Base-by-base conservation (phyloP, 306 rosid species). In the Arachis stenosperma region DNA sequence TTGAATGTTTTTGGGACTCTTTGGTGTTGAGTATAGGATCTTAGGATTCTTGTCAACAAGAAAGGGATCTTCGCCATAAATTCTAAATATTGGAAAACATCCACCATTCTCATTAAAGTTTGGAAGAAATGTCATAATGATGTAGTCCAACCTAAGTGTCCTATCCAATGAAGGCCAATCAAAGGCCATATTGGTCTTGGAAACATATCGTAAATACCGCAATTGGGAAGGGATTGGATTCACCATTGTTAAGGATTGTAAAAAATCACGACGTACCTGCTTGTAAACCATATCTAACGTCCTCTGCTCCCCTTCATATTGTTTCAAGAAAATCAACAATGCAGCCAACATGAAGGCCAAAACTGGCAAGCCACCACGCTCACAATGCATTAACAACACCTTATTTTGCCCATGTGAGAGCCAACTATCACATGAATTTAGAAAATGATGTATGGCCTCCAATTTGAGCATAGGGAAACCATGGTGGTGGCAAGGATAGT, bases 311-410 rank as follows among this genome's bases (percentile, higher is more conserved):
- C 91, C 90, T 9, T 70, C 80, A 47, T 79, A 86, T 15, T 81
- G 87, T 57, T 86, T 84, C 74, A 79, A 30, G 55, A 75, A 90
- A 68, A 90, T 79, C 86, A 90, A 64, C 67, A 88, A 83, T 5
- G 91, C 89, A 15, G 96, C 83, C 74, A 86, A 79, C 90, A 86
- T 84, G 79, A 90, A 90, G 14, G 91, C 90, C 67, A 90, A 65
- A 69, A 86, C 91, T 0, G 91, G 88, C 93, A 93, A 90, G 42
- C 84, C 89, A 36, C 91, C 91, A 11, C 79, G 81, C 64, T 86
- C 93, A 30, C 92, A 90, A 63, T 88, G 93, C 90, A 90, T 84
- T 50, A 90, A 69, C 79, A 90, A 75, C 76, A 86, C 87, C 33
- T 84, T 88, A 6, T 83, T 48, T 29, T 44, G 88, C 58, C 90